Base-by-base conservation (phyloP, 345 rosid species). In the Lepidium didymum region DNA sequence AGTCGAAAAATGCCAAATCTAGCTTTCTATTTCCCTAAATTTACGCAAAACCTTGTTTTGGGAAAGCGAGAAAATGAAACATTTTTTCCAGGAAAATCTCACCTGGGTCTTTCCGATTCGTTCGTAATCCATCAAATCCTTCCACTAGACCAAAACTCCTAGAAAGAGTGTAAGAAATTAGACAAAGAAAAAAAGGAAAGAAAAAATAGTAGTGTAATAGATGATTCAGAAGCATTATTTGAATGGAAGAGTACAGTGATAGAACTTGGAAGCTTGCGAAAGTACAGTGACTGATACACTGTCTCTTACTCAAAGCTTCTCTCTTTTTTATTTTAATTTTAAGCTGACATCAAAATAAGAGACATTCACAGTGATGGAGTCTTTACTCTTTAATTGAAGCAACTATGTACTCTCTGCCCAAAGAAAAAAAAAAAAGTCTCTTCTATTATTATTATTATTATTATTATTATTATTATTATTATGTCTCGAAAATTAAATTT, bases 101-200 rank as follows among this genome's bases (percentile, higher is more conserved):
- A 85, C 89, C 88, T 75, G 90, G 46, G 87, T 84, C 70, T 80
- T 85, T 70, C 80, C 78, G 79, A 91, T 91, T 82, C 97, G 87
- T 71, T 89, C 96, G 77, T 87, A 91, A 67, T 91, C 96, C 94
- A 88, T 91, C 8, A 50, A 31, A 18, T n/a, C 6, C 36, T 31
- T 50, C 7, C 64, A 67, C 68, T 56, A 62, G 76, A 36, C 31
- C 10, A 44, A 47, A 41, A 72, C 21, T 61, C 68, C 46, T 61
- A 41, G 34, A 35, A 61, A 44, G 54, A 67, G 31, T 29, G 42
- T 51, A 35, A 42, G 54, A 56, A 33, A 47, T n/a, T 1, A 18
- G 27, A 29, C 18, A 35, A 21, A 34, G 23, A 29, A 29, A 34
- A 36, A 29, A 29, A 29, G 16, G 12, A 5, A 2, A 31, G 34